These are phyloP conservation scores for Fusarium albidum DNA, from an alignment of 2,329 filamentous ascomycete genomes.

Conservation along the genomic window DNA sequence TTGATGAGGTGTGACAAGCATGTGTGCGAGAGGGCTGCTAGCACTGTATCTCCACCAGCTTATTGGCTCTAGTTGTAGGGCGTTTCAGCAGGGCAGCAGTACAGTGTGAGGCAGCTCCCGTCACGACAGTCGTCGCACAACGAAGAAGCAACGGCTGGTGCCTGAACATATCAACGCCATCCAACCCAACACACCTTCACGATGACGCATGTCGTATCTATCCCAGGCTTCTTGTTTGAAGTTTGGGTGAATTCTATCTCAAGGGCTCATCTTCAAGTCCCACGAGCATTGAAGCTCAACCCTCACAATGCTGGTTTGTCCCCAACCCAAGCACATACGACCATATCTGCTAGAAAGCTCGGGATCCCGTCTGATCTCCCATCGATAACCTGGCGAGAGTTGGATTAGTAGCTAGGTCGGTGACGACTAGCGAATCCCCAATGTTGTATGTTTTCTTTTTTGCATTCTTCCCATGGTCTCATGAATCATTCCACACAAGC, in stretches of 20 bases:
- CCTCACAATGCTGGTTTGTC: background rate
- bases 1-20: too few species aligned
- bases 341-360: conserved; percentile 18
- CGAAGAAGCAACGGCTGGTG: background rate
- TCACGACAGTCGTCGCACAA: background rate
- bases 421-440: conserved; percentile 15
- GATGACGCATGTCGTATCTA: too few species aligned
- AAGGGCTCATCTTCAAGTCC: background rate
- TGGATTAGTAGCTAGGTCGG: conserved; percentile 20
- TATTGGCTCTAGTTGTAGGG: too few species aligned
- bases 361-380: conserved; percentile 18
- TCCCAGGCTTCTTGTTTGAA: too few species aligned
- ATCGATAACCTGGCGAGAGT: conserved; percentile 15
- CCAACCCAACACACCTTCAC: too few species aligned
- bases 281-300: background rate
- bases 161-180: too few species aligned
- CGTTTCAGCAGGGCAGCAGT: background rate
- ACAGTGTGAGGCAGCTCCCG: background rate
- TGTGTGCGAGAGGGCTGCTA: too few species aligned
- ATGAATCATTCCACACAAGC: conserved; percentile 29
- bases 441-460: conserved; percentile 12
- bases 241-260: too few species aligned
- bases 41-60: too few species aligned
- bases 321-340: conserved; percentile 13
- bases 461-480: background rate